Evolutionary conservation across 108 stramenopile species (phyloP).

Genomic region (Nannochloropsis salina): DNA sequence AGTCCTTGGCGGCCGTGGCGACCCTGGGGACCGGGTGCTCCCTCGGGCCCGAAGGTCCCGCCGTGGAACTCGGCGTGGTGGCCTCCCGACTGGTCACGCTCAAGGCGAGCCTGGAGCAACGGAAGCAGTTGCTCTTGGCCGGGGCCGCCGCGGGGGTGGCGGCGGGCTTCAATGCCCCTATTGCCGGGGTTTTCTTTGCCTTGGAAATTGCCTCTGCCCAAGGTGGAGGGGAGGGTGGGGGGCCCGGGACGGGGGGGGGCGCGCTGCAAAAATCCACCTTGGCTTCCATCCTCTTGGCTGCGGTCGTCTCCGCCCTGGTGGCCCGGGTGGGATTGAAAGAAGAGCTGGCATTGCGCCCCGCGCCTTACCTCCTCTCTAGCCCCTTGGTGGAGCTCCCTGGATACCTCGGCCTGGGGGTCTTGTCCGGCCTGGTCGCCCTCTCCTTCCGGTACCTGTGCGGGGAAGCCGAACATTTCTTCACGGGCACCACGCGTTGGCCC

Average conservation of each 20-base stretch:
- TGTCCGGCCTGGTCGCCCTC: slow-evolving; percentile 58
- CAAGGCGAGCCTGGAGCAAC: slow-evolving; percentile 30
- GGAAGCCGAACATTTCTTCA: slow-evolving; percentile 38
- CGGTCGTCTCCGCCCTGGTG: slow-evolving; percentile 67
- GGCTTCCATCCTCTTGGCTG: slow-evolving; percentile 45
- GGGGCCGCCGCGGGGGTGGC: slow-evolving; percentile 85
- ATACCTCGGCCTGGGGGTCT: slow-evolving; percentile 69
- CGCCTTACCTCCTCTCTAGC: slow-evolving; percentile 30
- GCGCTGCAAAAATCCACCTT: background rate
- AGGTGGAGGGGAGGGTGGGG: slow-evolving; percentile 30
- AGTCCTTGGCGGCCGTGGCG: slow-evolving; percentile 64
- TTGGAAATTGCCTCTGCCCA: slow-evolving; percentile 63
- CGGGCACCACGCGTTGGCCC: slow-evolving; percentile 17
- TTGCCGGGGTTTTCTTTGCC: slow-evolving; percentile 86
- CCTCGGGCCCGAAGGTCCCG: slow-evolving; percentile 83
- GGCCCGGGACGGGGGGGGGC: background rate
- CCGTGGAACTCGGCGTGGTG: slow-evolving; percentile 72
- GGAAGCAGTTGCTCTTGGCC: slow-evolving; percentile 61
- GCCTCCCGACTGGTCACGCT: background rate
- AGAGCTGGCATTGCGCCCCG: slow-evolving; percentile 60
- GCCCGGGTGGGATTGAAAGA: slow-evolving; percentile 66
- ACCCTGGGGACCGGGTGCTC: slow-evolving; percentile 78
- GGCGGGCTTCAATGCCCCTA: slow-evolving; percentile 85
- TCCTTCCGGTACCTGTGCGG: slow-evolving; percentile 30
- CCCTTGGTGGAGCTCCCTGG: slow-evolving; percentile 75